These are phyloP conservation scores for Akanthomyces muscarius DNA, from an alignment of 2,329 filamentous ascomycete species.

Conservation along the genomic window DNA sequence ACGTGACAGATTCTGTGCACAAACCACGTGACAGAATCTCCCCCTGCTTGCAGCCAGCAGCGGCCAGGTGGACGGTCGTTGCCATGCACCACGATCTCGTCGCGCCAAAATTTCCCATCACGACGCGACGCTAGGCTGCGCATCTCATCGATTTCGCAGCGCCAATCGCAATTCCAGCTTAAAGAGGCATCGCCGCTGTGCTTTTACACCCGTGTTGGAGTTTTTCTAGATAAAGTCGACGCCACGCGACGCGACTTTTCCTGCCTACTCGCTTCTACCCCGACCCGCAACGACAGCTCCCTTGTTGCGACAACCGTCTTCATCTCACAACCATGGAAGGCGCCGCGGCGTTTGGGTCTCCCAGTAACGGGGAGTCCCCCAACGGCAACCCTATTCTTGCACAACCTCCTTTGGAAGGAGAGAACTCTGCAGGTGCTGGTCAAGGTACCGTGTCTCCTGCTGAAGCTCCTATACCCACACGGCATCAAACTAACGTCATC, in stretches of 20 bases:
- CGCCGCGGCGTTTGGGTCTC: constrained; percentile 53
- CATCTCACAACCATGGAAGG: constrained; percentile 51
- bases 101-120: constrained; percentile 19
- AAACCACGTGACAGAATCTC: constrained; percentile 15
- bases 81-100: constrained; percentile 17
- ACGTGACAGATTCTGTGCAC: not conserved
- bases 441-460: constrained; percentile 42
- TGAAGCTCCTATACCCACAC: not conserved
- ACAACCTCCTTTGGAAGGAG: constrained; percentile 49
- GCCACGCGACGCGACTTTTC: constrained; percentile 16
- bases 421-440: constrained; percentile 35
- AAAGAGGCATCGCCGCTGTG: constrained; percentile 17
- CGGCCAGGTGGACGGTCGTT: constrained; percentile 13
- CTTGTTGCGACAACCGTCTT: constrained; percentile 12
- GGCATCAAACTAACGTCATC: constrained; percentile 4
- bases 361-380: constrained; percentile 53
- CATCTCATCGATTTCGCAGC: constrained; percentile 11
- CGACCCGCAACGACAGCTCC: constrained; percentile 19
- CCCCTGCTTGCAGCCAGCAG: constrained; percentile 12
- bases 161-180: constrained; percentile 14
- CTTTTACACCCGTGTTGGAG: constrained; percentile 9
- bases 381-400: constrained; percentile 39
- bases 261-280: constrained; percentile 19
- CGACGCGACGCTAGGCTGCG: constrained; percentile 24
- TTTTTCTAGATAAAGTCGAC: constrained; percentile 13